A percentile compares a stretch with the other conserved stretches of the same genome.
These are phyloP conservation scores for Tetrahymena malaccensis DNA, from an alignment of 73 alveolate species.

Conservation along the genomic window DNA sequence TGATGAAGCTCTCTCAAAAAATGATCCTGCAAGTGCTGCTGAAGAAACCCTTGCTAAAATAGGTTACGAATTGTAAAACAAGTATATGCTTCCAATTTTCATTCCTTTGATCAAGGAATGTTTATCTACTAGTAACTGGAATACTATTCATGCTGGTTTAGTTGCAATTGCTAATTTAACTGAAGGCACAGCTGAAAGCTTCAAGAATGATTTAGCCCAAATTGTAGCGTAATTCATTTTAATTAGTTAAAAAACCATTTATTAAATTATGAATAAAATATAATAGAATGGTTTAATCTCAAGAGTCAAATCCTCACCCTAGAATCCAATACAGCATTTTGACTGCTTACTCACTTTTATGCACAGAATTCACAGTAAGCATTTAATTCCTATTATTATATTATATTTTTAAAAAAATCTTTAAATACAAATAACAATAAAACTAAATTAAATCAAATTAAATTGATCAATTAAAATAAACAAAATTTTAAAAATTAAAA, in stretches of 20 bases:
- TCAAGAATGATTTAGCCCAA: constrained; percentile 7
- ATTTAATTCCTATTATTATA: not conserved
- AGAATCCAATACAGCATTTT: constrained; percentile 4
- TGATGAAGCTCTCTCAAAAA: constrained; percentile 23
- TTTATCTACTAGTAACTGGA: not conserved
- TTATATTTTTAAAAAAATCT: too few relatives aligned
- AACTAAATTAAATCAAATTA: too few relatives aligned
- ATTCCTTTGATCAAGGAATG: constrained; percentile 31
- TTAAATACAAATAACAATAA: too few relatives aligned
- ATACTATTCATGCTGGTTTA: constrained; percentile 35
- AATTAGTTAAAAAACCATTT: not conserved
- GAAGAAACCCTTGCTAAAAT: constrained; percentile 39
- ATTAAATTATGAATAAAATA: not conserved
- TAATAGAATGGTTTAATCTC: constrained; percentile 5
- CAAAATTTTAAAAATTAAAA: too few relatives aligned
- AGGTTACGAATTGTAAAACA: constrained; percentile 11
- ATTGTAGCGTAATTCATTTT: not conserved
- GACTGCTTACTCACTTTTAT: constrained; percentile 5
- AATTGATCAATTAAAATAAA: too few relatives aligned
- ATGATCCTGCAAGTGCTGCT: constrained; percentile 33
- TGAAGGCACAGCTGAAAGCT: constrained; percentile 20
- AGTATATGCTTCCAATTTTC: constrained; percentile 19
- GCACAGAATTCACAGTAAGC: not conserved
- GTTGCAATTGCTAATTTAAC: constrained; percentile 30
- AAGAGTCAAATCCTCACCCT: not conserved